Evolutionary conservation across 345 rosid species (phyloP).

Genomic region (Lepidium africanum): DNA sequence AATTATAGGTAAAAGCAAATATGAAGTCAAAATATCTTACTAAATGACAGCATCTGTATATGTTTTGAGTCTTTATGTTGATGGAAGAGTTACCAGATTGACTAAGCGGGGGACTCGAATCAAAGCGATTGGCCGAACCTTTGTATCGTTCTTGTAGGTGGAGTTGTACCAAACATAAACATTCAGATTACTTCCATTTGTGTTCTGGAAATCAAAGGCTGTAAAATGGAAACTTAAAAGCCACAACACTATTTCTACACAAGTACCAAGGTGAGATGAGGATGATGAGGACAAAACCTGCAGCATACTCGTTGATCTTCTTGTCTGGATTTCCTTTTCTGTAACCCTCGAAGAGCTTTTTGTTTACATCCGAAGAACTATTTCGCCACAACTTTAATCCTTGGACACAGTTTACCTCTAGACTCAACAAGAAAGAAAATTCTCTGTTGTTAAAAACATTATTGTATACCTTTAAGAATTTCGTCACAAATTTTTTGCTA

Average conservation of each 20-base stretch:
- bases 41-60: background rate
- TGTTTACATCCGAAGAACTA: slow-evolving; percentile 54
- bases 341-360: slow-evolving; percentile 58
- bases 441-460: background rate
- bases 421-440: slow-evolving; percentile 1
- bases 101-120: slow-evolving; percentile 67
- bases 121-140: slow-evolving; percentile 26
- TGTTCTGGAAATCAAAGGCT: slow-evolving; percentile 89
- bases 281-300: slow-evolving; percentile 42
- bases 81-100: slow-evolving; percentile 50
- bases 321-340: slow-evolving; percentile 51
- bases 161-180: slow-evolving; percentile 86
- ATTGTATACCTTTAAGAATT: background rate
- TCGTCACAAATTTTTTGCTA: too few relatives aligned
- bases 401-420: slow-evolving; percentile 58
- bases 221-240: slow-evolving; percentile 10
- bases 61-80: background rate
- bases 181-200: slow-evolving; percentile 46
- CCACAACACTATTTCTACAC: background rate
- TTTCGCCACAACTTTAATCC: slow-evolving; percentile 60
- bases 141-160: slow-evolving; percentile 41
- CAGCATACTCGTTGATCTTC: slow-evolving; percentile 66
- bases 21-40: background rate
- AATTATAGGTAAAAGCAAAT: background rate
- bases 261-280: background rate